Percentiles rank a stretch among this genome's conserved stretches.
phyloP scores from a whole-genome alignment of 2,329 filamentous ascomycete genomes.

The Whalleya microplaca region DNA sequence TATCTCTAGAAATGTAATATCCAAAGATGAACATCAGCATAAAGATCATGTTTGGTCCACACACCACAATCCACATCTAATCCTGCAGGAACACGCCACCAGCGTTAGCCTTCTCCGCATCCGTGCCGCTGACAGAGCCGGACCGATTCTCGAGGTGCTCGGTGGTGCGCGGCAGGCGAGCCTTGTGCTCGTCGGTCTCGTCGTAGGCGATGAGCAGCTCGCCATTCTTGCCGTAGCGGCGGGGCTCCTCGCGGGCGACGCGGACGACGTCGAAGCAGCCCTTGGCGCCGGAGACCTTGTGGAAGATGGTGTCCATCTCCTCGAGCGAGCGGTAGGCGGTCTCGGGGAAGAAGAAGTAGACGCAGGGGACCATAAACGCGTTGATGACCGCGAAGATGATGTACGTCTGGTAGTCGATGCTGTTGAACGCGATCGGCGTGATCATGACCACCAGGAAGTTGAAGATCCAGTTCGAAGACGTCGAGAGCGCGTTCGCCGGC shows the following conservation, averaged over 20 bases:
- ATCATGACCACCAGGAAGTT: constrained; percentile 69
- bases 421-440: constrained; percentile 61
- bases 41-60: no score
- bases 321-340: constrained; percentile 66
- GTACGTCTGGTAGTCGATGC: constrained; percentile 64
- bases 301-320: constrained; percentile 69
- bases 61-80: neutral
- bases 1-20: no score
- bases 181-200: constrained; percentile 45
- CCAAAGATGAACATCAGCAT: no score
- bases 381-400: constrained; percentile 71
- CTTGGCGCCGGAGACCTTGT: constrained; percentile 52
- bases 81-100: constrained; percentile 15
- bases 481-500: constrained; percentile 59
- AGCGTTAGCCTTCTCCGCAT: constrained; percentile 26
- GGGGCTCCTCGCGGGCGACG: constrained; percentile 52
- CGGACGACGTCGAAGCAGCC: constrained; percentile 47
- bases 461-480: constrained; percentile 61
- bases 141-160: constrained; percentile 21
- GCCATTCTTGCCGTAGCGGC: constrained; percentile 62
- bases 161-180: constrained; percentile 16
- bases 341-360: constrained; percentile 68
- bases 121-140: constrained; percentile 14
- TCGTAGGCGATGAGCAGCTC: constrained; percentile 56
- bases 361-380: constrained; percentile 58